Conservation (phyloP, 192 early-diverging fungal species). For the Endogone sp. region DNA sequence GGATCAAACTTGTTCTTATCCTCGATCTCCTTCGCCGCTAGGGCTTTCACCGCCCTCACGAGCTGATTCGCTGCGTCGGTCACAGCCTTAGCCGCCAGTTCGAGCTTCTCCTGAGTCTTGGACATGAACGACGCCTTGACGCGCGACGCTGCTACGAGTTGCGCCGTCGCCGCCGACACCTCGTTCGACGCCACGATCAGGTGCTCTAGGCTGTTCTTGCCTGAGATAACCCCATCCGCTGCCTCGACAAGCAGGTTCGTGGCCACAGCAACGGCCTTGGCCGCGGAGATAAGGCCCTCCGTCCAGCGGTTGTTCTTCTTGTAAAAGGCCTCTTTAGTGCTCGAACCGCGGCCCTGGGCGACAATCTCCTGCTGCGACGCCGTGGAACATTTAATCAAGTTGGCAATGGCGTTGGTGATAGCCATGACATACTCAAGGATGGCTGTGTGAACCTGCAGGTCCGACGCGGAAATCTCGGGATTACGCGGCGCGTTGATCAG, state of each 20-base stretch:
- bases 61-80: slow-evolving; percentile 87
- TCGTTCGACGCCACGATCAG: slow-evolving; percentile 97
- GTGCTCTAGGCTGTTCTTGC: slow-evolving; percentile 88
- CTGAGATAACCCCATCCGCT: slow-evolving; percentile 92
- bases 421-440: slow-evolving; percentile 90
- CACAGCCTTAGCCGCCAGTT: slow-evolving; percentile 90
- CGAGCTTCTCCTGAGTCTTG: slow-evolving; percentile 90
- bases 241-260: slow-evolving; percentile 91
- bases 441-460: slow-evolving; percentile 87
- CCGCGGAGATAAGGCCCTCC: slow-evolving; percentile 95
- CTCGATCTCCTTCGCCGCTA: slow-evolving; percentile 71
- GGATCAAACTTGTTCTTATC: slow-evolving; percentile 63
- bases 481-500: slow-evolving; percentile 77
- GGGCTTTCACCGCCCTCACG: slow-evolving; percentile 87
- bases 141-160: slow-evolving; percentile 92
- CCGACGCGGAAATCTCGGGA: slow-evolving; percentile 58
- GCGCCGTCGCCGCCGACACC: slow-evolving; percentile 93
- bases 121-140: slow-evolving; percentile 93
- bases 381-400: slow-evolving; percentile 92
- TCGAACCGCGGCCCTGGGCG: slow-evolving; percentile 78
- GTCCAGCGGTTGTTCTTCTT: slow-evolving; percentile 99
- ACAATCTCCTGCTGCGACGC: slow-evolving; percentile 98
- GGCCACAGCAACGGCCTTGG: slow-evolving; percentile 90
- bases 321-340: slow-evolving; percentile 87
- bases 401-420: slow-evolving; percentile 89